Base-by-base conservation (phyloP, 2,329 filamentous ascomycete genomes). In the Sclerotinia nivalis region DNA sequence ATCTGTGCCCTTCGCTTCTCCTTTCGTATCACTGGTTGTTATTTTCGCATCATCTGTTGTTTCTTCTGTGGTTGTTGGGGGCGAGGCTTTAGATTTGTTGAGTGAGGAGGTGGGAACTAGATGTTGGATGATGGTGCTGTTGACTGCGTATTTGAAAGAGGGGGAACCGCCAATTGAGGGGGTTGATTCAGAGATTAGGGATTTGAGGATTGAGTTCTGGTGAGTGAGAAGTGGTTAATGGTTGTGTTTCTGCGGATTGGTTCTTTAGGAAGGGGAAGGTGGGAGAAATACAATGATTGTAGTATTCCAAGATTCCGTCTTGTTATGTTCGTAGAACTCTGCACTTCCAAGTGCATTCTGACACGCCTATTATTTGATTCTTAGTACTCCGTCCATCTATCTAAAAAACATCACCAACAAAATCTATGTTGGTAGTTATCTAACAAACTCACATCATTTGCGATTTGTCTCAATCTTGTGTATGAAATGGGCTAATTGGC, bases 51-150 rank as follows among this genome's bases (percentile, higher is more conserved):
- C 78, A 73, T 79, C 78, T 73, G 80, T 61, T 15, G 58, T 64
- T 65, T 81, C 74, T 20, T 70, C 67, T 75, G 85, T 81, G 37
- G 62, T 28, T 10, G 28, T 40, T 5, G 61, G 62, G 72, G 84
- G 60, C 49, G 66, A 55, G 37, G 73, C 61, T 84, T 72, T 86
- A 74, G 87, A 79, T 81, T 88, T 88, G 82, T 88, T 90, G 65
- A 89, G 83, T 69, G 87, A 83, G 43, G 88, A 87, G 18, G 88
- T 90, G 68, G 90, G 87, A 28, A 91, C 88, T 47, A 95, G 85
- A 83, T 98, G 95, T 84, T 99, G 95, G 76, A 98, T 96, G 79
- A 98, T 97, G 74, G 95, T 98, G 84, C 93, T 96, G 86, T 97
- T 98, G 83, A 97, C 93, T 76, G 93, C 93, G 83, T 95, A 98